A percentile compares a stretch with the other conserved stretches of the same genome.
Conservation (phyloP, 805 yeast species). For the Candida stauntonica region DNA sequence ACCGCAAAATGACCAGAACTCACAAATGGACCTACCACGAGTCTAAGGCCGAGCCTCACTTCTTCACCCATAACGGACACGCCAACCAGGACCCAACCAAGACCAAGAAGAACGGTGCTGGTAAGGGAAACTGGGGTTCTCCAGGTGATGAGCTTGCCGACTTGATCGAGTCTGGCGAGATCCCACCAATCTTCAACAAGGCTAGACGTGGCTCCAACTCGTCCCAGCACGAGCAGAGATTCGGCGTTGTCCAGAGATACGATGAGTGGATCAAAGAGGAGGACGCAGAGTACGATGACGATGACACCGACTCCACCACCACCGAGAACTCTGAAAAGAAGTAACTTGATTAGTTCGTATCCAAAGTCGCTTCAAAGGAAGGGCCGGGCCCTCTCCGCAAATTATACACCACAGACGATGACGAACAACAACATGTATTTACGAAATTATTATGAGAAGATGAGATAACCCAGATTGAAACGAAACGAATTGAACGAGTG, state of each 20-base stretch:
- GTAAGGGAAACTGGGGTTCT: slow-evolving; percentile 85
- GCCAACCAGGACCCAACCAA: slow-evolving; percentile 66
- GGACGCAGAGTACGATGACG: slow-evolving; percentile 8
- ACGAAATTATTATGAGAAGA: too few relatives aligned
- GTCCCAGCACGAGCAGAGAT: slow-evolving; percentile 38
- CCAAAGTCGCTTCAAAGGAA: background rate
- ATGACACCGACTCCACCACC: slow-evolving; percentile 1
- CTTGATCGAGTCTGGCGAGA: slow-evolving; percentile 53
- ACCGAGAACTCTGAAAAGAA: slow-evolving; percentile 1
- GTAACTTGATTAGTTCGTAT: background rate
- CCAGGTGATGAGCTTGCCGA: slow-evolving; percentile 74
- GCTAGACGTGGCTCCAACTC: slow-evolving; percentile 50
- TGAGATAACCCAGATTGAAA: background rate
- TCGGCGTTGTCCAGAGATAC: slow-evolving; percentile 29
- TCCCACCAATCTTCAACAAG: slow-evolving; percentile 42
- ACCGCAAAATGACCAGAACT: slow-evolving; percentile 62
- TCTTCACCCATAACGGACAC: slow-evolving; percentile 76
- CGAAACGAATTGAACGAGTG: background rate
- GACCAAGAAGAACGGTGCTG: slow-evolving; percentile 81
- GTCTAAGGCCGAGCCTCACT: slow-evolving; percentile 54
- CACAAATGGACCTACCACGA: slow-evolving; percentile 70
- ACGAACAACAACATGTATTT: background rate
- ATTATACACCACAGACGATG: background rate
- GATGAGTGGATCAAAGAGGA: slow-evolving; percentile 19
- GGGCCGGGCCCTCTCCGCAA: background rate